Evolutionary conservation across 306 rosid species (phyloP).

Genomic region (Ormosia emarginata): DNA sequence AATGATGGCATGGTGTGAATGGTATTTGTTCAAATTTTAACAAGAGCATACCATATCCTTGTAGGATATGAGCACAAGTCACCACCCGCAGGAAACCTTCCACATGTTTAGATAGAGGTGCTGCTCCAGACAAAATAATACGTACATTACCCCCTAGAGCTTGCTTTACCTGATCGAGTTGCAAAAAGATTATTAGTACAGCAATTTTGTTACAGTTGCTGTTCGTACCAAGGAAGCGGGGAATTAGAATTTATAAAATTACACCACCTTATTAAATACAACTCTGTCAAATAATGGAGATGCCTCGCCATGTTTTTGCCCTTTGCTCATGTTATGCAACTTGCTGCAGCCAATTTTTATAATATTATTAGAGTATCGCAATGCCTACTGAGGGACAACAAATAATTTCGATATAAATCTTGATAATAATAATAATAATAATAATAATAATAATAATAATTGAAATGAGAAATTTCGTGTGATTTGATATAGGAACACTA

Average conservation of each 20-base stretch:
- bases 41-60: conserved; percentile 78
- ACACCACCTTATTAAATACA: conserved; percentile 74
- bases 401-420: background rate
- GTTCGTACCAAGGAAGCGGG: background rate
- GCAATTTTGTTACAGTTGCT: background rate
- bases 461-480: background rate
- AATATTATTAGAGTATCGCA: conserved; percentile 5
- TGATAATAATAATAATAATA: background rate
- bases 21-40: background rate
- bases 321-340: conserved; percentile 54
- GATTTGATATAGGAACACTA: background rate
- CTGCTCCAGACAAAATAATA: conserved; percentile 85
- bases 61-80: conserved; percentile 75
- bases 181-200: conserved; percentile 16
- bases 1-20: background rate
- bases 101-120: conserved; percentile 76
- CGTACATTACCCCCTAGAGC: conserved; percentile 82
- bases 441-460: background rate
- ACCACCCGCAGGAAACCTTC: conserved; percentile 83
- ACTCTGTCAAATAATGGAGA: conserved; percentile 72
- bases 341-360: conserved; percentile 51
- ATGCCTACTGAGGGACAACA: background rate
- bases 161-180: conserved; percentile 62
- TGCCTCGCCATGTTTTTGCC: conserved; percentile 47
- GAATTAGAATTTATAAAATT: background rate